phyloP scores from a whole-genome alignment of 768 basidiomycete genomes.

The Mycena vitilis region DNA sequence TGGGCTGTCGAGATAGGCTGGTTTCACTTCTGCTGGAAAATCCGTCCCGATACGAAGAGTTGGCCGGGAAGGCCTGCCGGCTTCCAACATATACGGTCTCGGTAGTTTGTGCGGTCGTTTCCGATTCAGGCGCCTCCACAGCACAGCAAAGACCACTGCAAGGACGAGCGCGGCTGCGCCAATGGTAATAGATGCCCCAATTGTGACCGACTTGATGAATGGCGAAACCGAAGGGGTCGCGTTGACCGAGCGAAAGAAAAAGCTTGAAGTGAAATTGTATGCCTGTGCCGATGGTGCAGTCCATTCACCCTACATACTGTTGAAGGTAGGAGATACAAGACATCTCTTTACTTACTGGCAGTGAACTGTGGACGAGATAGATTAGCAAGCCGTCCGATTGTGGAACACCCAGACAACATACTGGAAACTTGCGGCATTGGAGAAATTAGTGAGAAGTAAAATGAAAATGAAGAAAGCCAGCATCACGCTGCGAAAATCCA shows the following conservation, averaged over 20 bases:
- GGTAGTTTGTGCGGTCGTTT: neutral
- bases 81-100: neutral
- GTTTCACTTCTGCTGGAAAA: conserved; percentile 16
- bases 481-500: no score
- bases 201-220: neutral
- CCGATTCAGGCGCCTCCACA: neutral
- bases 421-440: neutral
- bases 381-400: neutral
- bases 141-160: neutral
- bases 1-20: conserved; percentile 22
- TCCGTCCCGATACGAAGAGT: neutral
- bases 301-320: neutral
- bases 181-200: conserved; percentile 14
- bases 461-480: no score
- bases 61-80: neutral
- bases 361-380: neutral
- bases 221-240: neutral
- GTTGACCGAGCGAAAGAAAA: neutral
- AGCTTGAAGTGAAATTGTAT: neutral
- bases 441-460: neutral
- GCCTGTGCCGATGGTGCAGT: neutral
- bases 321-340: neutral
- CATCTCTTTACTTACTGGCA: neutral
- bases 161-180: conserved; percentile 3
- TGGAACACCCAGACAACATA: neutral